phyloP scores from a whole-genome alignment of 2,329 filamentous ascomycete genomes.

The Monosporascus sp. region DNA sequence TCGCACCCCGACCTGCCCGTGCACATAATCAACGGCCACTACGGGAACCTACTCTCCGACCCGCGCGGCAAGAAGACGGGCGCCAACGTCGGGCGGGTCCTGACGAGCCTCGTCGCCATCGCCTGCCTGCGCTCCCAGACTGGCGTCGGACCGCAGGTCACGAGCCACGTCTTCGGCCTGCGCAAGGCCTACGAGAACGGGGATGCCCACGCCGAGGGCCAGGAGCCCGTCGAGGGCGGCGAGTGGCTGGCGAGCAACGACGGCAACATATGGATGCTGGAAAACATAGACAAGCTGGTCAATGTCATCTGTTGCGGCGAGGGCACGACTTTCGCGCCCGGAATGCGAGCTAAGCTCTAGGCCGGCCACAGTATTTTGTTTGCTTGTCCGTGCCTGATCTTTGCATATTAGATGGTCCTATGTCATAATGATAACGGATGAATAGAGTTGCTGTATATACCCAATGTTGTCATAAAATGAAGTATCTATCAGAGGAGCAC shows the following conservation, averaged over 20 bases:
- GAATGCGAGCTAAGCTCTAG: constrained; percentile 38
- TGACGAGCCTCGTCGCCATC: constrained; percentile 70
- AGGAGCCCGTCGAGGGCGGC: constrained; percentile 42
- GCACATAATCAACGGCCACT: constrained; percentile 71
- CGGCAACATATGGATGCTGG: constrained; percentile 59
- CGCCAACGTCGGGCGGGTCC: constrained; percentile 58
- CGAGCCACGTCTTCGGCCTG: constrained; percentile 76
- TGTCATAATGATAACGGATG: too few relatives aligned
- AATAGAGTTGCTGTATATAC: too few relatives aligned
- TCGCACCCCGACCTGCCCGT: constrained; percentile 79
- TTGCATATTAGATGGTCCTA: too few relatives aligned
- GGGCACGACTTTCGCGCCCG: constrained; percentile 53
- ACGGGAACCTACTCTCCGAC: constrained; percentile 68
- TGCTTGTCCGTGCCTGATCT: not conserved
- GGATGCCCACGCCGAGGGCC: constrained; percentile 39
- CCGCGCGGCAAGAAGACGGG: constrained; percentile 42
- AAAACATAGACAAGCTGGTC: constrained; percentile 57
- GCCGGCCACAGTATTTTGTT: not conserved
- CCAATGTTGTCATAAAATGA: too few relatives aligned
- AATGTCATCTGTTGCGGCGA: constrained; percentile 32
- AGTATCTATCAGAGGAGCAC: too few relatives aligned
- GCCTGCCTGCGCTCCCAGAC: constrained; percentile 73
- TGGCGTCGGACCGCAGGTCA: constrained; percentile 76
- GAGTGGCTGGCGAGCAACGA: constrained; percentile 61
- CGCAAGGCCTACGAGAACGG: constrained; percentile 71